Base-by-base conservation (phyloP, 306 rosid genomes). In the Vachellia collinsii region DNA sequence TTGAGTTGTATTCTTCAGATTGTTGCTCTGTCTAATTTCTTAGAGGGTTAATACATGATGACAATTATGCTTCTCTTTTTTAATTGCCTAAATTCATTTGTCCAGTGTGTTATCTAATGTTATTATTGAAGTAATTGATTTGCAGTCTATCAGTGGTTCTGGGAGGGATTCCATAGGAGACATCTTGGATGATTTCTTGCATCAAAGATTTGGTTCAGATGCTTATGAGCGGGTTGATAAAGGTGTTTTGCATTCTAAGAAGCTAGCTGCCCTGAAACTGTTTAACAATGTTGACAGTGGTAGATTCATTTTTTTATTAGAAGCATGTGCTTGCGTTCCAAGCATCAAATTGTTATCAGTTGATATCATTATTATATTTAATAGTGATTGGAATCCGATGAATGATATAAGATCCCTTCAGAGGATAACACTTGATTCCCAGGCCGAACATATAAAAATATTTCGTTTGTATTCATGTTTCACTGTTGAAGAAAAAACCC, bases 111-210 rank as follows among this genome's bases (percentile, higher is more conserved):
- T 58, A 20, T 58, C 64, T 58, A 8, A 58, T 58, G 10, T n/a
- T 56, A 56, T 62, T 62, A 23, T 29, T 29, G 2, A 54, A 54
- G 6, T 29, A 6, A 63, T 29, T 63, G 34, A 2, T 14, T 25
- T 63, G 41, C 69, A 63, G 69, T 63, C 41, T 61, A 25, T 61
- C 25, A 29, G 29, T 59, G 65, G 64, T 10, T 23, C 65, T 59
- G 36, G 36, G 6, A 59, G 10, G 36, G 65, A 59, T 59, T 59
- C 65, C 65, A 22, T 22, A 23, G 65, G 65, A 59, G 65, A 59
- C 37, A 59, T 59, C 22, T 59, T 59, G 65, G 65, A 59, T 59
- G 37, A 59, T 23, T 59, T 59, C 65, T 22, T 59, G 65, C 37
- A 9, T 59, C 65, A 23, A 23, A 59, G 37, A 59, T 59, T 59